Evolutionary conservation across 2,329 filamentous ascomycete species (phyloP).

Genomic region (Coniochaeta sp.): DNA sequence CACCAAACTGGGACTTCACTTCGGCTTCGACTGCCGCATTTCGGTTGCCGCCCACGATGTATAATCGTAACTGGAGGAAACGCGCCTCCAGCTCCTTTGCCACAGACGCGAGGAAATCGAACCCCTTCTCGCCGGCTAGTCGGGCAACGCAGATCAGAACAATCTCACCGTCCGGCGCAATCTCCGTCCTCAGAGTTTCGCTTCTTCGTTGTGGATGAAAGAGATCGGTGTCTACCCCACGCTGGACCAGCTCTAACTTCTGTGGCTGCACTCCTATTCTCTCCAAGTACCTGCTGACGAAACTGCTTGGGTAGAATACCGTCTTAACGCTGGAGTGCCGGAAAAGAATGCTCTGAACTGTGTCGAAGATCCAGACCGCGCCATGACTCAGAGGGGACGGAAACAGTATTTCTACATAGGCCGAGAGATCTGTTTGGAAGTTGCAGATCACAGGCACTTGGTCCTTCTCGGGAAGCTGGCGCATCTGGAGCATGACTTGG

Average conservation of each 20-base stretch:
- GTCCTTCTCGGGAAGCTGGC: slow-evolving; percentile 45
- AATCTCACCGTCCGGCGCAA: slow-evolving; percentile 55
- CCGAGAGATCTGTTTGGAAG: slow-evolving; percentile 64
- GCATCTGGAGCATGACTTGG: slow-evolving; percentile 61
- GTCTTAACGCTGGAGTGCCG: slow-evolving; percentile 52
- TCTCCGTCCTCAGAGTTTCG: slow-evolving; percentile 39
- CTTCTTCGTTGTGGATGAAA: slow-evolving; percentile 50
- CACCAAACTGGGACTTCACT: slow-evolving; percentile 51
- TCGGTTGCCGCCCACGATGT: slow-evolving; percentile 61
- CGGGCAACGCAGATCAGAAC: slow-evolving; percentile 60
- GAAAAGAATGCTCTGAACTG: slow-evolving; percentile 61
- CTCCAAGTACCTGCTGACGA: slow-evolving; percentile 54
- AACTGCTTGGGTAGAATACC: slow-evolving; percentile 61
- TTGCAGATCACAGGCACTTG: slow-evolving; percentile 58
- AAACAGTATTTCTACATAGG: slow-evolving; percentile 64
- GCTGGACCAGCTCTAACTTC: slow-evolving; percentile 53
- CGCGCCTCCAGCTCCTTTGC: slow-evolving; percentile 45
- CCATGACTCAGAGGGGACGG: slow-evolving; percentile 52
- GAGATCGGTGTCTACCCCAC: slow-evolving; percentile 56
- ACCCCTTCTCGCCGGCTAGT: slow-evolving; percentile 63
- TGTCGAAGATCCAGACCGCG: slow-evolving; percentile 53
- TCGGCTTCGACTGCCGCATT: slow-evolving; percentile 55
- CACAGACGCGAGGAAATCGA: slow-evolving; percentile 55
- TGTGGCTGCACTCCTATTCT: slow-evolving; percentile 43
- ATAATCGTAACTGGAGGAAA: slow-evolving; percentile 52